Conservation (phyloP, 805 yeast genomes). For the Suhomyces pyralidae region DNA sequence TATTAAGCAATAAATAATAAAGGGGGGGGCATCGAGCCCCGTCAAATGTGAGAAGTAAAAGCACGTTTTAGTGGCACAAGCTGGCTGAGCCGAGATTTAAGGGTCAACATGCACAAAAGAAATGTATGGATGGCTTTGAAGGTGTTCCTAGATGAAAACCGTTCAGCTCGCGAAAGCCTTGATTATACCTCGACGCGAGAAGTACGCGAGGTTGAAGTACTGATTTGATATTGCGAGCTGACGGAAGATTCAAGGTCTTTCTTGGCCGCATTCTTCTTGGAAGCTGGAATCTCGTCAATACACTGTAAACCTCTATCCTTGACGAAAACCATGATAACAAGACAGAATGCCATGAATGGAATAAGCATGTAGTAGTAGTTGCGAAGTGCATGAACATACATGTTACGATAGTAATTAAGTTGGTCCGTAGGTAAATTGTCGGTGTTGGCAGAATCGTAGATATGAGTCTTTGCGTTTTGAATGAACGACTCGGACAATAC, state of each 20-base stretch:
- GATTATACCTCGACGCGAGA: slow-evolving; percentile 1
- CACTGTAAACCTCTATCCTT: slow-evolving; percentile 39
- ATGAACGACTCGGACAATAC: slow-evolving; percentile 14
- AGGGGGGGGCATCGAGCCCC: background rate
- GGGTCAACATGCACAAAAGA: background rate
- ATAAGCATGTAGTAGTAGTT: slow-evolving; percentile 20
- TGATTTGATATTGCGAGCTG: slow-evolving; percentile 3
- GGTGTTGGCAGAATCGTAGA: slow-evolving; percentile 18
- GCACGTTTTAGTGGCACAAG: background rate
- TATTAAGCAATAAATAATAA: background rate
- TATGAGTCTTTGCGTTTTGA: slow-evolving; percentile 11
- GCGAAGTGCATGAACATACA: slow-evolving; percentile 20
- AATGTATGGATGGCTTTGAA: background rate
- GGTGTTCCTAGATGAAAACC: background rate
- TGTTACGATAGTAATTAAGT: slow-evolving; percentile 10
- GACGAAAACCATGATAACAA: slow-evolving; percentile 25
- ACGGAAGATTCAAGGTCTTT: slow-evolving; percentile 8
- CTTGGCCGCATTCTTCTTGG: background rate
- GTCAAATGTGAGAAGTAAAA: background rate
- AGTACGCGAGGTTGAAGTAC: slow-evolving; percentile 1
- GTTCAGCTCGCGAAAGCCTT: background rate
- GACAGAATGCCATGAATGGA: slow-evolving; percentile 22
- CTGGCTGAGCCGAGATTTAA: background rate
- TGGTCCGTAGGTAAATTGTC: slow-evolving; percentile 22
- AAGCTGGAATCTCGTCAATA: slow-evolving; percentile 25